These are phyloP conservation scores for Myxozyma mucilagina DNA, from an alignment of 805 yeast species.

Conservation along the genomic window DNA sequence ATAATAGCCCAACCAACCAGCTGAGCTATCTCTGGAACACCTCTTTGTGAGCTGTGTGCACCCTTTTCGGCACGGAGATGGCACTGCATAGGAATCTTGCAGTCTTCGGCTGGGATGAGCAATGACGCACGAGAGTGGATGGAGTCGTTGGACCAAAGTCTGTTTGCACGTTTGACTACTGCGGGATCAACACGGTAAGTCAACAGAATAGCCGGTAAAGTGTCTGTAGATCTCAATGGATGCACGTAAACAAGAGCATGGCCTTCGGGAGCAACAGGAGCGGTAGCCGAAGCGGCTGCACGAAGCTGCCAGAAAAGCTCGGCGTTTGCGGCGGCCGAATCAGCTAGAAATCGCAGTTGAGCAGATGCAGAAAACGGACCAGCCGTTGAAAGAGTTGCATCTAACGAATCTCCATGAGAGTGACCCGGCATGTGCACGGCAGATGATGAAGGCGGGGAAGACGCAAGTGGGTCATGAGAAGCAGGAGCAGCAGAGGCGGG, in stretches of 20 bases:
- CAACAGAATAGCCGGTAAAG: constrained; percentile 30
- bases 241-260: constrained; percentile 31
- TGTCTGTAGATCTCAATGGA: constrained; percentile 28
- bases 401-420: not conserved
- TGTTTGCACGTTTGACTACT: constrained; percentile 25
- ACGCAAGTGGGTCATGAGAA: no score
- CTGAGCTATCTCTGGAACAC: constrained; percentile 8
- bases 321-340: constrained; percentile 21
- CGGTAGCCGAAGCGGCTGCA: not conserved
- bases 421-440: constrained; percentile 2
- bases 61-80: constrained; percentile 16
- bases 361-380: constrained; percentile 24
- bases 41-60: constrained; percentile 2
- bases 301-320: constrained; percentile 28
- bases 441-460: not conserved
- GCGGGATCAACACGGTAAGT: constrained; percentile 28
- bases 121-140: constrained; percentile 32
- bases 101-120: constrained; percentile 30
- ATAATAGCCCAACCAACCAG: constrained; percentile 22
- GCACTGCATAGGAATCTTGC: constrained; percentile 20
- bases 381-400: not conserved
- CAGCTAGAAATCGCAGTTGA: constrained; percentile 23
- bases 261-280: constrained; percentile 7
- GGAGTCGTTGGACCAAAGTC: constrained; percentile 33
- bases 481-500: no score